Base-by-base conservation (phyloP, 108 stramenopile genomes). In the Pelagomonas calceolata region DNA sequence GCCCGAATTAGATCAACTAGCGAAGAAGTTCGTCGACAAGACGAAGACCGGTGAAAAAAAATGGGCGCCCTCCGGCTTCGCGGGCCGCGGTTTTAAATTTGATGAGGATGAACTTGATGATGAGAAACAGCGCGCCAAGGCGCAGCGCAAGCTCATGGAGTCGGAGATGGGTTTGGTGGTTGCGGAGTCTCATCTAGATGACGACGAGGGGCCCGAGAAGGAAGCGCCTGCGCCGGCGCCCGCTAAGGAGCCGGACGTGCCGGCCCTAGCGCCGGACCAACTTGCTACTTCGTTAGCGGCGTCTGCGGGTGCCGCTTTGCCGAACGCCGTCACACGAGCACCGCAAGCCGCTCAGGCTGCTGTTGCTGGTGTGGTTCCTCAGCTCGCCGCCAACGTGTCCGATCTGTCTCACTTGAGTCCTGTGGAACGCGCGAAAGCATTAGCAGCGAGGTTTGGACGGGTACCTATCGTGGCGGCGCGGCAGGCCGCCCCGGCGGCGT, bases 21-120 rank as follows among this genome's bases (percentile, higher is more conserved):
- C 96, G 32, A 93, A 94, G 32, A 76, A 79, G 0, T 98, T 94
- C 84, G 87, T 94, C 74, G 88, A 84, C 34, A 96, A 95, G 80
- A 94, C 98, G 36, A 82, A 85, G 51, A 86, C 85, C 70, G 73
- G 78, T 4, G 75, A 82, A 73, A 84, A 83, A 30, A 67, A 75
- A 10, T 80, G 51, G 66, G 77, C 82, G 36, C 45, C 65, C 36
- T 74, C 75, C 0, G 85, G 85, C 3, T 86, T 81, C 75, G 36
- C 72, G n/a, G 82, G 80, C 34, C 79, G 75, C 32, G 85, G 85
- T 12, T 83, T 76, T 65, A 85, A 77, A 18, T 85, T 86, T 68
- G 84, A 82, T 60, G 85, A 74, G 46, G 66, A 64, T 45, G 85
- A 86, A 71, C 70, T 80, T 30, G 85, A 73, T 35, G 85, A 82